These are phyloP conservation scores for Verbena officinalis DNA, from an alignment of 257 asterid genomes.

Conservation along the genomic window DNA sequence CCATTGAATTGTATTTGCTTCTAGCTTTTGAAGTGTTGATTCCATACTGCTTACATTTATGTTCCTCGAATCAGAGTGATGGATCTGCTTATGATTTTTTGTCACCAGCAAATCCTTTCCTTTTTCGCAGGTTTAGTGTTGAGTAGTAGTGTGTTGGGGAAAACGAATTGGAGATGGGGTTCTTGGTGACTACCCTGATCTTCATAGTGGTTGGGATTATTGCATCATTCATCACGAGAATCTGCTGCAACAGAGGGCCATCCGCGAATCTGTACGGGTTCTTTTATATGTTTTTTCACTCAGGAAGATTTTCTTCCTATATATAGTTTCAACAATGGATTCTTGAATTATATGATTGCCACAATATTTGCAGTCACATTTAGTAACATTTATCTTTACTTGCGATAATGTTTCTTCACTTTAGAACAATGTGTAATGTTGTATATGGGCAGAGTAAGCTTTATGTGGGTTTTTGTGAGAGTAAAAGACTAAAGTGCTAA, in stretches of 20 bases:
- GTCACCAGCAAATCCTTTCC: background rate
- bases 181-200: conserved; percentile 77
- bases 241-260: conserved; percentile 93
- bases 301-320: background rate
- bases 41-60: conserved; percentile 8
- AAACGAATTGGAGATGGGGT: conserved; percentile 65
- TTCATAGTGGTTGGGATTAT: conserved; percentile 75
- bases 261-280: conserved; percentile 87
- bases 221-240: conserved; percentile 73
- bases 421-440: background rate
- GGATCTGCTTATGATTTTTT: conserved; percentile 30
- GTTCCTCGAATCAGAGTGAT: conserved; percentile 16
- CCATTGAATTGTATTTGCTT: conserved; percentile 10
- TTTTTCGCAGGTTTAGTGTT: conserved; percentile 19
- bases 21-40: background rate
- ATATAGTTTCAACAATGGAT: conserved; percentile 13
- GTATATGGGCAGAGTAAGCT: background rate
- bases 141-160: conserved; percentile 11
- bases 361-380: conserved; percentile 3
- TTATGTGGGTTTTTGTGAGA: background rate
- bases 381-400: conserved; percentile 2
- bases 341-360: conserved; percentile 11
- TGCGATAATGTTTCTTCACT: conserved; percentile 4
- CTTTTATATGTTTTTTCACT: conserved; percentile 6
- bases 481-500: background rate